These are phyloP conservation scores for Globisporangium viniferum DNA, from an alignment of 352 stramenopile genomes.

Conservation along the genomic window DNA sequence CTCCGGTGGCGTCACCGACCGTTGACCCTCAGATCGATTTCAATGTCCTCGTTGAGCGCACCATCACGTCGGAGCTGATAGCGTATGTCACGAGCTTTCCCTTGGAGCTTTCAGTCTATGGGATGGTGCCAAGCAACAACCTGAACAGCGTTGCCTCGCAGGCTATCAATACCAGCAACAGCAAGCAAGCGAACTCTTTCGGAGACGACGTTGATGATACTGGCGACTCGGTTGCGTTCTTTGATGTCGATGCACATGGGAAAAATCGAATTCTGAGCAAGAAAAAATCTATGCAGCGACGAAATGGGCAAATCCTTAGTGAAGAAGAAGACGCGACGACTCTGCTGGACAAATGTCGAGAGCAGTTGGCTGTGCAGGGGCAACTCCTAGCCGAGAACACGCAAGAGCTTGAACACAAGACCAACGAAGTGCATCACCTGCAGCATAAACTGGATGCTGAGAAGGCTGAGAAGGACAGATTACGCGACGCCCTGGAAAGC, in stretches of 20 bases:
- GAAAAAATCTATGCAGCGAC: constrained; percentile 45
- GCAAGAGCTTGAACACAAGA: constrained; percentile 57
- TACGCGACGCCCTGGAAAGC: constrained; percentile 45
- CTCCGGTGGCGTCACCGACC: constrained; percentile 37
- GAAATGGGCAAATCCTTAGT: constrained; percentile 27
- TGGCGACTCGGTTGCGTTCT: constrained; percentile 41
- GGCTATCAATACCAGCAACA: constrained; percentile 29
- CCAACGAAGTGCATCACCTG: constrained; percentile 38
- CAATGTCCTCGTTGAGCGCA: constrained; percentile 45
- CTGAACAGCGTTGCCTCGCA: constrained; percentile 67
- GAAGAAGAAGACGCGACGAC: constrained; percentile 30
- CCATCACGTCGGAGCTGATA: constrained; percentile 51
- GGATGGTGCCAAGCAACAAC: constrained; percentile 76
- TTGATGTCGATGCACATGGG: constrained; percentile 42
- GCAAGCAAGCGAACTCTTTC: constrained; percentile 13
- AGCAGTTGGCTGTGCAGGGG: constrained; percentile 55
- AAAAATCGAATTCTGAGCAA: constrained; percentile 37
- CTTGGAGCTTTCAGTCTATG: constrained; percentile 58
- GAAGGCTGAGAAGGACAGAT: constrained; percentile 23
- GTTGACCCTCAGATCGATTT: constrained; percentile 67
- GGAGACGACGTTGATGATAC: constrained; percentile 23
- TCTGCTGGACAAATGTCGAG: constrained; percentile 36
- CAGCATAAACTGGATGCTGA: constrained; percentile 33
- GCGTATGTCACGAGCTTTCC: constrained; percentile 36
- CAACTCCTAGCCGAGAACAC: constrained; percentile 57